phyloP scores from a whole-genome alignment of 2,329 filamentous ascomycete genomes.

The Saccharata proteae region DNA sequence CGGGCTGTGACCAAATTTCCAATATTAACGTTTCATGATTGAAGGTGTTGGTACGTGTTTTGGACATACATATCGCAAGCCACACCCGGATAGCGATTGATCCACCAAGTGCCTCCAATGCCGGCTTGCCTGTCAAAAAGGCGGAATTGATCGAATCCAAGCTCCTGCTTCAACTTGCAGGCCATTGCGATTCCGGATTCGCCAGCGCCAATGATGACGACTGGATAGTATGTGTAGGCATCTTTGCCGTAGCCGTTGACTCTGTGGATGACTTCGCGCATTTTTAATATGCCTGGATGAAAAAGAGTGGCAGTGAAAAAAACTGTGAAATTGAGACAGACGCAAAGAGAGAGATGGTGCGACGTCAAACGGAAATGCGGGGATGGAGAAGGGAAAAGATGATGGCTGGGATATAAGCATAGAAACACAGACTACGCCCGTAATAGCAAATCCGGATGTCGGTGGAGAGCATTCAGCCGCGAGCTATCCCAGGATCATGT shows the following conservation, averaged over 20 bases:
- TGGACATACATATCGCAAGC: slow-evolving; percentile 41
- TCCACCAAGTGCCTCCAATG: slow-evolving; percentile 53
- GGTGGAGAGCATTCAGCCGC: no score
- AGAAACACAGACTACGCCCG: no score
- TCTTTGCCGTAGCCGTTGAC: slow-evolving; percentile 25
- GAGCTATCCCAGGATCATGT: no score
- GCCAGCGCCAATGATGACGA: slow-evolving; percentile 49
- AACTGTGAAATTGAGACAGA: no score
- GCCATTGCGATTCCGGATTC: slow-evolving; percentile 52
- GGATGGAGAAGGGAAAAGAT: no score
- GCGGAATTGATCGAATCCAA: slow-evolving; percentile 46
- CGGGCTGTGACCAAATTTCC: slow-evolving; percentile 30
- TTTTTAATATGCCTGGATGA: no score
- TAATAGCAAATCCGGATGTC: no score
- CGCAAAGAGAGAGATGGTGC: no score
- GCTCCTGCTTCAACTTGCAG: slow-evolving; percentile 44
- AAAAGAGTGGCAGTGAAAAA: no score
- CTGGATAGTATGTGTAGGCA: slow-evolving; percentile 32
- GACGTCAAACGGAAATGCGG: no score
- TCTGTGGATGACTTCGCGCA: slow-evolving; percentile 21
- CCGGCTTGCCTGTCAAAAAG: slow-evolving; percentile 48
- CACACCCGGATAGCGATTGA: slow-evolving; percentile 45
- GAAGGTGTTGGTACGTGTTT: no score
- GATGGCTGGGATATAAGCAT: no score
- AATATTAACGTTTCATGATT: not conserved